Evolutionary conservation across 169 alveolate genomes (phyloP), one percentile per base, ranked within the genome.

Genomic region (Cyclospora cayetanensis): DNA sequence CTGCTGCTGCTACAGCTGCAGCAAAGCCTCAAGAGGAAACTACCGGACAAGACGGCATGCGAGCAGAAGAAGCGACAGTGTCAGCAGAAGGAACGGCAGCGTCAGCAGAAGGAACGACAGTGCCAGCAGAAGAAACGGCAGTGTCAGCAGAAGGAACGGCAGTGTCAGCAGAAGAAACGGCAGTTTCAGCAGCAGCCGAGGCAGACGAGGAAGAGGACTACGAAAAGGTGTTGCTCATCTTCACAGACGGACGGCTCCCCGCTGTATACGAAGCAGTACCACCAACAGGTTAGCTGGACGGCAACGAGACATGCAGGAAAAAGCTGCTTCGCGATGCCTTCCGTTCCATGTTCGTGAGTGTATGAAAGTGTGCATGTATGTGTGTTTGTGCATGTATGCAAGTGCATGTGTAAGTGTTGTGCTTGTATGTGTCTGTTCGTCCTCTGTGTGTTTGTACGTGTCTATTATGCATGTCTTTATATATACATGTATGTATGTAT

Each of bases 221-320:
- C 55, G 92, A 77, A 3, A 74, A 41, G 70, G 92, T 53, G 37
- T 22, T 86, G 76, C 72, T 60, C 53, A 86, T 74, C 46, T 86
- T 55, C 84, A 86, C 92, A 7, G 92, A 86, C 37, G 92, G 92
- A 11, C 60, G 35, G 55, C 52, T 86, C 39, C 92, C 92, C 31
- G 70, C 29, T 31, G 34, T 86, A 29, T 86, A 86, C 42, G 31
- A 60, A 2, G 68, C 66, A 12, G 41, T 53, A 25, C 92, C 92
- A 2, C 76, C 55, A 20, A n/a, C 92, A 41, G n/a, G 92, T 86
- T 39, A 35, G 74, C 39, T 2, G n/a, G n/a, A n/a, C n/a, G n/a
- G n/a, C n/a, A n/a, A n/a, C n/a, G n/a, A n/a, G n/a, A n/a, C n/a
- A 3, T 12, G 50, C 29, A 34, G 12, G 15, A 60, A 4, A 60